A percentile compares a stretch with the other conserved stretches of the same genome.
Conservation (phyloP, 805 yeast species). For the Candida pseudoglaebosa region DNA sequence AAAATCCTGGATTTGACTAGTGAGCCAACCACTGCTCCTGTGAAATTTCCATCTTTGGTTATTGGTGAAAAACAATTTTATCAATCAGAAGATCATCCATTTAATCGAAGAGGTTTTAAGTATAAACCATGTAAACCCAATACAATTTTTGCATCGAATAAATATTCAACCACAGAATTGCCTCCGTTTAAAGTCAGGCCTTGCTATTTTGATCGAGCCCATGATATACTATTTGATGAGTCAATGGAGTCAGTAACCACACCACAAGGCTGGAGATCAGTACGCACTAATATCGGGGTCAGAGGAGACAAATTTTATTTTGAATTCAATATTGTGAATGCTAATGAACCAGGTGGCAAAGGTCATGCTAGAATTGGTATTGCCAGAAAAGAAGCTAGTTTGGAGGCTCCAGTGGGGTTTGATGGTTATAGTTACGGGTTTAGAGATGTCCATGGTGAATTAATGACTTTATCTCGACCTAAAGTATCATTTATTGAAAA, state of each 20-base stretch:
- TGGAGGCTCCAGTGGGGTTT: slow-evolving; percentile 94
- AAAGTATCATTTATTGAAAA: slow-evolving; percentile 43
- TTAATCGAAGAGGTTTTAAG: slow-evolving; percentile 74
- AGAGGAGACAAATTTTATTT: slow-evolving; percentile 78
- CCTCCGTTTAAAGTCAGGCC: slow-evolving; percentile 60
- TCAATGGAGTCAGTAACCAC: slow-evolving; percentile 47
- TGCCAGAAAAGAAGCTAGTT: slow-evolving; percentile 77
- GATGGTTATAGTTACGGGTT: slow-evolving; percentile 93
- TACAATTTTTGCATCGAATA: slow-evolving; percentile 49
- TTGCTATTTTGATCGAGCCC: slow-evolving; percentile 66
- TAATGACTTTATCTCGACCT: slow-evolving; percentile 72
- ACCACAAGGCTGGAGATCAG: slow-evolving; percentile 74
- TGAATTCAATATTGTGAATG: slow-evolving; percentile 61
- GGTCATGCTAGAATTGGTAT: slow-evolving; percentile 80
- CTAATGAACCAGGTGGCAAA: slow-evolving; percentile 24
- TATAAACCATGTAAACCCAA: slow-evolving; percentile 77
- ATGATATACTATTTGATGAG: slow-evolving; percentile 40
- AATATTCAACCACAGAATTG: slow-evolving; percentile 70
- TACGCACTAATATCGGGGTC: slow-evolving; percentile 68
- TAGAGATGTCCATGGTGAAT: slow-evolving; percentile 73
- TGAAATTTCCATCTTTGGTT: slow-evolving; percentile 2
- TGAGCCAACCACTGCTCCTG: slow-evolving; percentile 5
- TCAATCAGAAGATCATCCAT: slow-evolving; percentile 72
- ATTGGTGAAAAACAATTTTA: slow-evolving; percentile 26
- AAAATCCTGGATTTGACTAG: slow-evolving; percentile 17